Percentiles rank a stretch among this genome's conserved stretches.
phyloP scores from a whole-genome alignment of 306 rosid genomes.

The Glycine soja region DNA sequence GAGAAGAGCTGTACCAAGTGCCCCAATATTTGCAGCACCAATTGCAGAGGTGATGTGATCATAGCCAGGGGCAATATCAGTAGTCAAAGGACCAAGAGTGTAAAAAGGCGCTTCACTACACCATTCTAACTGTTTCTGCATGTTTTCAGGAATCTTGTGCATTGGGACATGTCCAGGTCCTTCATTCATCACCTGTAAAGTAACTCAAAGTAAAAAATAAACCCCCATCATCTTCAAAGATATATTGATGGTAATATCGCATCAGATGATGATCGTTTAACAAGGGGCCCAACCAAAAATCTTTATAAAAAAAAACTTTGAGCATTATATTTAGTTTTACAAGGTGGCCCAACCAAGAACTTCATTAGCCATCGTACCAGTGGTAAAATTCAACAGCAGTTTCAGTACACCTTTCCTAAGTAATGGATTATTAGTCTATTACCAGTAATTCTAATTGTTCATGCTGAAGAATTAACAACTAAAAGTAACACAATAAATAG shows the following conservation, averaged over 20 bases:
- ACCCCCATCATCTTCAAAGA: not conserved
- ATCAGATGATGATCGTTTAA: conserved; percentile 16
- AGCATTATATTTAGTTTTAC: not conserved
- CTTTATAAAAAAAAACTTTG: not conserved
- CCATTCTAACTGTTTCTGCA: conserved; percentile 98
- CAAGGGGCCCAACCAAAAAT: not conserved
- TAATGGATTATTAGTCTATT: not conserved
- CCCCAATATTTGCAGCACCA: conserved; percentile 98
- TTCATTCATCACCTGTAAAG: conserved; percentile 94
- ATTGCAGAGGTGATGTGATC: conserved; percentile 99
- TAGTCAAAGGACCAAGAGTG: conserved; percentile 97
- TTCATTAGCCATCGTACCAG: not conserved
- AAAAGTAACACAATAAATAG: conserved; percentile 19
- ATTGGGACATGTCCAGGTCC: conserved; percentile 98
- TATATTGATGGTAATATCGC: not conserved
- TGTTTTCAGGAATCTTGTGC: conserved; percentile 99
- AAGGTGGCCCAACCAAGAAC: not conserved
- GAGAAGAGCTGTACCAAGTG: conserved; percentile 98
- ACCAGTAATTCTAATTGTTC: not conserved
- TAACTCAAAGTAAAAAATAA: conserved; percentile 21
- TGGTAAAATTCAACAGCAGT: conserved; percentile 12
- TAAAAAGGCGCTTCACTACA: conserved; percentile 98
- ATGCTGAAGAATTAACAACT: conserved; percentile 24
- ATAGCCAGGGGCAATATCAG: conserved; percentile 97
- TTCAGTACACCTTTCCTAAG: not conserved